Conservation (phyloP, 768 basidiomycete species). For the Epithele typhae region DNA sequence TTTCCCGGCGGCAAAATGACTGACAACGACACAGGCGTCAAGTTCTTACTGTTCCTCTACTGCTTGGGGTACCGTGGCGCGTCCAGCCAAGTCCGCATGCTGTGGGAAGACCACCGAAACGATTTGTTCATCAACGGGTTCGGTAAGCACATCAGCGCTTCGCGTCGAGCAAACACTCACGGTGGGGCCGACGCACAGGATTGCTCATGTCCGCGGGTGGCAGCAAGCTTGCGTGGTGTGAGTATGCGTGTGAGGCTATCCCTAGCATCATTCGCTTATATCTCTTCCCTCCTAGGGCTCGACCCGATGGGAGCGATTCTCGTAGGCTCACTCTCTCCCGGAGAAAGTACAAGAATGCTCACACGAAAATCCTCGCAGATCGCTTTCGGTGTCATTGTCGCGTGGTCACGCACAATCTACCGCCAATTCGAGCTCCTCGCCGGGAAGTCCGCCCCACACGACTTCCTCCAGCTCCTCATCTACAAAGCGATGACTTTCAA, state of each 20-base stretch:
- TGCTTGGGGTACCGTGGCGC: constrained; percentile 73
- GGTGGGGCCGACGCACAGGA: constrained; percentile 34
- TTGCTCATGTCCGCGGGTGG: constrained; percentile 82
- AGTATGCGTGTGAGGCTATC: constrained; percentile 26
- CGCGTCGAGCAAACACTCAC: neutral
- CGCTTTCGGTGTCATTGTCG: constrained; percentile 68
- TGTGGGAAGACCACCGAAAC: constrained; percentile 97
- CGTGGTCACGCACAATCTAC: constrained; percentile 77
- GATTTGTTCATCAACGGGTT: constrained; percentile 85
- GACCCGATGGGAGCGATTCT: constrained; percentile 78
- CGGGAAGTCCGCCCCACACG: constrained; percentile 88
- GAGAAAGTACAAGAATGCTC: neutral
- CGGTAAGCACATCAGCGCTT: constrained; percentile 35
- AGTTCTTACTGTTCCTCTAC: constrained; percentile 83
- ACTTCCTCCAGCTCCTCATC: constrained; percentile 85
- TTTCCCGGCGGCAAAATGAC: neutral
- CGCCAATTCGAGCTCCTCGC: constrained; percentile 82
- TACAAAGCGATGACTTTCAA: constrained; percentile 93
- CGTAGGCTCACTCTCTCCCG: constrained; percentile 36
- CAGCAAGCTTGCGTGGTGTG: constrained; percentile 79
- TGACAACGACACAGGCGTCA: constrained; percentile 53
- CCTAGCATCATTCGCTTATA: neutral
- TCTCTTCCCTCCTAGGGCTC: constrained; percentile 39
- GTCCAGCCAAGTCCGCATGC: constrained; percentile 89
- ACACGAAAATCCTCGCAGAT: constrained; percentile 44